Percentiles rank a stretch among this genome's conserved stretches.
These are phyloP conservation scores for Starmera stellimalicola DNA, from an alignment of 1,139 yeast species.

Conservation along the genomic window DNA sequence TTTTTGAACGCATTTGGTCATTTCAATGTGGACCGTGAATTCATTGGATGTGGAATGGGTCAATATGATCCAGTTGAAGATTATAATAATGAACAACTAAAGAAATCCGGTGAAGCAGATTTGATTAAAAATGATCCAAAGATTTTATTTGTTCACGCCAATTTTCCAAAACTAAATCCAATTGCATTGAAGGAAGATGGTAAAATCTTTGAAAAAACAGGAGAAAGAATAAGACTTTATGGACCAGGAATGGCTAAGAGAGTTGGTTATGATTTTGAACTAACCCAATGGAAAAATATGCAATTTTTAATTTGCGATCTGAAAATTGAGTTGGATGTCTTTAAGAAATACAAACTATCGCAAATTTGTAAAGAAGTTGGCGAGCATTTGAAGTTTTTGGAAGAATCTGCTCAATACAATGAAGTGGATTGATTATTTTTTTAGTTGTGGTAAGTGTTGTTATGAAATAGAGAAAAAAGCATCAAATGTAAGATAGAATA, in stretches of 20 bases:
- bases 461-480: too few species aligned
- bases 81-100: slow-evolving; percentile 22
- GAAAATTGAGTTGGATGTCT: slow-evolving; percentile 34
- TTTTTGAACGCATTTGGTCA: slow-evolving; percentile 47
- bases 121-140: slow-evolving; percentile 27
- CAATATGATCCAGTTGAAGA: slow-evolving; percentile 63
- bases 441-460: too few species aligned
- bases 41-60: slow-evolving; percentile 63
- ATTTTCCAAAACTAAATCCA: slow-evolving; percentile 58
- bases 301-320: slow-evolving; percentile 46
- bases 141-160: slow-evolving; percentile 53
- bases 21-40: slow-evolving; percentile 32
- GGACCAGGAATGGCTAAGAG: slow-evolving; percentile 44
- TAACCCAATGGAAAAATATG: slow-evolving; percentile 53
- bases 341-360: slow-evolving; percentile 33
- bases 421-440: too few species aligned
- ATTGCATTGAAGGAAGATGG: slow-evolving; percentile 34
- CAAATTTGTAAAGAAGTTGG: slow-evolving; percentile 41
- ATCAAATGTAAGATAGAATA: too few species aligned
- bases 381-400: slow-evolving; percentile 35
- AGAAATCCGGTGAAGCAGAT: slow-evolving; percentile 13
- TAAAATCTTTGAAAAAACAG: slow-evolving; percentile 34
- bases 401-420: slow-evolving; percentile 20
- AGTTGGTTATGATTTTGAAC: slow-evolving; percentile 52
- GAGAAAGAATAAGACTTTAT: slow-evolving; percentile 39